These are phyloP conservation scores for Chamaenerion angustifolium DNA, from an alignment of 345 rosid species.

Conservation along the genomic window DNA sequence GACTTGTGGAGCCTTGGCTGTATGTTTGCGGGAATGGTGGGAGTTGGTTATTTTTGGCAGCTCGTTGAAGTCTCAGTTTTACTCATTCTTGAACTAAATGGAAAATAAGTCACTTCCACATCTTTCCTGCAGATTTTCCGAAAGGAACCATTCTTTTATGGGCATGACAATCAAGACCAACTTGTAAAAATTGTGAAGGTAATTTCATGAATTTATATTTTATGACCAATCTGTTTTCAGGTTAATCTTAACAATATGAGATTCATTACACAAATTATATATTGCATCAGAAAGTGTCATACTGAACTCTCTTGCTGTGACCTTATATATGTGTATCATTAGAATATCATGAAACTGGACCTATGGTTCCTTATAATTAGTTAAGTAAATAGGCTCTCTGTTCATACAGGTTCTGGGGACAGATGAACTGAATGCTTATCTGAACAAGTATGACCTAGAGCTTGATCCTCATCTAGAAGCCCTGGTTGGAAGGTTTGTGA, in stretches of 20 bases:
- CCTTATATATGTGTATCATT: no score
- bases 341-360: no score
- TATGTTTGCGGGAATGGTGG: constrained; percentile 85
- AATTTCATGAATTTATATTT: neutral
- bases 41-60: neutral
- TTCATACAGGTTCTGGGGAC: constrained; percentile 51
- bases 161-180: constrained; percentile 82
- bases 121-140: constrained; percentile 44
- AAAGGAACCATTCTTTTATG: constrained; percentile 75
- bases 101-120: neutral
- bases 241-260: no score
- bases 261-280: no score
- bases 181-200: constrained; percentile 49
- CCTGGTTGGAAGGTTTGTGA: constrained; percentile 56
- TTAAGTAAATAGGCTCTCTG: no score
- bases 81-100: no score
- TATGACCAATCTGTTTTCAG: no score
- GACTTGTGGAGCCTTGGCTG: constrained; percentile 90
- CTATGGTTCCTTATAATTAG: no score
- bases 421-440: constrained; percentile 57
- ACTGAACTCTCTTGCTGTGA: no score
- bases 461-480: constrained; percentile 74
- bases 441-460: constrained; percentile 69
- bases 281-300: no score
- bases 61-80: neutral